Evolutionary conservation across 306 rosid species (phyloP), one percentile per base, ranked within the genome.

Genomic region (Prunus persica): DNA sequence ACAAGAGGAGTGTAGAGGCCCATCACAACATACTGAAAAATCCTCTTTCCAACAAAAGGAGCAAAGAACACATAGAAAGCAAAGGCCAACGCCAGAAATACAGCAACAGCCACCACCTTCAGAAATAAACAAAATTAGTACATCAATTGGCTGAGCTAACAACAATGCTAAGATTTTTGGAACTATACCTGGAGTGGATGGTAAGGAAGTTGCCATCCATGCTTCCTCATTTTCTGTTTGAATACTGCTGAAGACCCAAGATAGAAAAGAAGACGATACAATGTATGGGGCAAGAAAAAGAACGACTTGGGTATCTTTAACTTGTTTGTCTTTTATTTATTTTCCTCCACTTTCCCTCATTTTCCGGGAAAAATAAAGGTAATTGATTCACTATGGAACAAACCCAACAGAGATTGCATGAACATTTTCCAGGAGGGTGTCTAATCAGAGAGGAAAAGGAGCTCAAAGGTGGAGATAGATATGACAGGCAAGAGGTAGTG

Each of bases 81-180:
- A 81, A 94, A 94, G 56, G 96, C 98, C 90, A 92, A 83, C 24
- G 98, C 97, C 85, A 92, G 71, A 85, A 94, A 94, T 14, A 94
- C 97, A 76, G 98, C 96, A 86, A 94, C 91, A 56, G 98, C 98
- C 84, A 94, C 98, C 82, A 94, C 97, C 98, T 94, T 73, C 74
- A 72, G 20, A 55, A 19, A 81, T n/a, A 66, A 65, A 22, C 30
- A 60, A 70, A 22, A 1, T 67, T 69, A 64, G 67, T 51, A 75
- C 73, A 19, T 55, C 69, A 67, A 52, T 61, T 61, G 41, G 51
- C 76, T 51, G 25, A 67, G 50, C 69, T 41, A 65, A 38, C 73
- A 45, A 58, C 77, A 58, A 69, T 5, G 69, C 56, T 0, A 57
- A 67, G 14, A 45, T 50, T 80, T 67, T 54, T 45, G 25, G 78